A percentile compares a stretch with the other conserved stretches of the same genome.
These are phyloP conservation scores for Suhomyces panamericanus DNA, from an alignment of 1,139 yeast species.

Conservation along the genomic window DNA sequence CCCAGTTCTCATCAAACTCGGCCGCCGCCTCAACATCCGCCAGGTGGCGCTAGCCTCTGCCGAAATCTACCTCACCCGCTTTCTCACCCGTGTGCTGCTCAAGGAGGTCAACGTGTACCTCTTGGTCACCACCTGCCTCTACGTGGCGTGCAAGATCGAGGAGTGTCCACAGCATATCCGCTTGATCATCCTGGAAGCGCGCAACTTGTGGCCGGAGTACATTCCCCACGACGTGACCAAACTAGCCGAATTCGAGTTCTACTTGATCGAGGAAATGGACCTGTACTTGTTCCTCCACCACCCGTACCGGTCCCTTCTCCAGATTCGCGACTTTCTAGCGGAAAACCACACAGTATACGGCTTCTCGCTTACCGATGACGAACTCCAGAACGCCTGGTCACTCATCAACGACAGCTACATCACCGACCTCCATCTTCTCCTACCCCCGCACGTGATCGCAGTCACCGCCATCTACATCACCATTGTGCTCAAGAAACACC, in stretches of 20 bases:
- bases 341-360: slow-evolving; percentile 29
- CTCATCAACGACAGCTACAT: slow-evolving; percentile 86
- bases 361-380: slow-evolving; percentile 57
- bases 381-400: slow-evolving; percentile 85
- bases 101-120: slow-evolving; percentile 82
- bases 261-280: slow-evolving; percentile 85
- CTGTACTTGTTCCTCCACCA: slow-evolving; percentile 81
- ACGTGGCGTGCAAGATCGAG: slow-evolving; percentile 89
- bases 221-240: slow-evolving; percentile 90
- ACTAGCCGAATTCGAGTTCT: slow-evolving; percentile 95
- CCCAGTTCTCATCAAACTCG: slow-evolving; percentile 63
- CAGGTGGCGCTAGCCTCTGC: slow-evolving; percentile 89
- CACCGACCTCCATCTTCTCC: slow-evolving; percentile 77
- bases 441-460: slow-evolving; percentile 92
- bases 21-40: slow-evolving; percentile 71
- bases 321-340: slow-evolving; percentile 51
- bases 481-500: slow-evolving; percentile 53
- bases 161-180: slow-evolving; percentile 95
- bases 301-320: slow-evolving; percentile 77
- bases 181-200: slow-evolving; percentile 77
- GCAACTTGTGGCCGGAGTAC: slow-evolving; percentile 92
- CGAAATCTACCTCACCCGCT: slow-evolving; percentile 76
- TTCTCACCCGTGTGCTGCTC: slow-evolving; percentile 68
- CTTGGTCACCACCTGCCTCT: slow-evolving; percentile 79
- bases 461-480: slow-evolving; percentile 77